Evolutionary conservation across 768 basidiomycete genomes (phyloP).

Genomic region (Hypholoma sublateritium): DNA sequence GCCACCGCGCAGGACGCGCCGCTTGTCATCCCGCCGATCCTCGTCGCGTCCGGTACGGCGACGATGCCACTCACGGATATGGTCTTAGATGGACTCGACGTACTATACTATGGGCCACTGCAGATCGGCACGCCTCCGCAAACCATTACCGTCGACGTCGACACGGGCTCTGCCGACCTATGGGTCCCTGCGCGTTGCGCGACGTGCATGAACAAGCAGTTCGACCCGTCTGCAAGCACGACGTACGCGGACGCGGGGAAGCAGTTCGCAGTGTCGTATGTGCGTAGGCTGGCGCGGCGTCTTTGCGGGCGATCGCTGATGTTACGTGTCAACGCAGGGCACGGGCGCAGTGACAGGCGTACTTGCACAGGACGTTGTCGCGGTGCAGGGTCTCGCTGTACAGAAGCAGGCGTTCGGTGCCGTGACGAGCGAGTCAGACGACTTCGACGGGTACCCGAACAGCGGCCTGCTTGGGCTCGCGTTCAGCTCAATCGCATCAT

Average conservation of each 20-base stretch:
- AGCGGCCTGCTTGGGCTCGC: conserved; percentile 63
- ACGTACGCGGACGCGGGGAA: conserved; percentile 35
- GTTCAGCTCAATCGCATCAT: conserved; percentile 54
- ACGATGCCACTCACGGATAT: conserved; percentile 24
- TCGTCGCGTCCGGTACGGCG: conserved; percentile 14
- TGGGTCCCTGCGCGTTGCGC: conserved; percentile 48
- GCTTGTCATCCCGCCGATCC: conserved; percentile 13
- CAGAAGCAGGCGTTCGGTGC: conserved; percentile 56
- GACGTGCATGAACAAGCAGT: conserved; percentile 38
- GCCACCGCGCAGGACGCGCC: background rate
- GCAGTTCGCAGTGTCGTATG: conserved; percentile 45
- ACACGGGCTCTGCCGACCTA: conserved; percentile 71
- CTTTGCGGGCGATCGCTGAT: background rate
- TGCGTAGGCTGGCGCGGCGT: conserved; percentile 21
- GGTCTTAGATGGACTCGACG: conserved; percentile 21
- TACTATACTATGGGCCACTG: conserved; percentile 33
- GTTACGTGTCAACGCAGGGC: conserved; percentile 36
- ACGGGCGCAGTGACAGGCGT: conserved; percentile 51
- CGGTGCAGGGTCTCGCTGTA: conserved; percentile 44
- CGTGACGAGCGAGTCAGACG: conserved; percentile 42
- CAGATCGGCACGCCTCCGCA: conserved; percentile 57
- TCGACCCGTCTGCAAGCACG: conserved; percentile 36
- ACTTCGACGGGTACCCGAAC: conserved; percentile 51
- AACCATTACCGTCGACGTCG: conserved; percentile 54
- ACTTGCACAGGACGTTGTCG: conserved; percentile 50